Base-by-base conservation (phyloP, 805 yeast species). In the Candida adriatica region DNA sequence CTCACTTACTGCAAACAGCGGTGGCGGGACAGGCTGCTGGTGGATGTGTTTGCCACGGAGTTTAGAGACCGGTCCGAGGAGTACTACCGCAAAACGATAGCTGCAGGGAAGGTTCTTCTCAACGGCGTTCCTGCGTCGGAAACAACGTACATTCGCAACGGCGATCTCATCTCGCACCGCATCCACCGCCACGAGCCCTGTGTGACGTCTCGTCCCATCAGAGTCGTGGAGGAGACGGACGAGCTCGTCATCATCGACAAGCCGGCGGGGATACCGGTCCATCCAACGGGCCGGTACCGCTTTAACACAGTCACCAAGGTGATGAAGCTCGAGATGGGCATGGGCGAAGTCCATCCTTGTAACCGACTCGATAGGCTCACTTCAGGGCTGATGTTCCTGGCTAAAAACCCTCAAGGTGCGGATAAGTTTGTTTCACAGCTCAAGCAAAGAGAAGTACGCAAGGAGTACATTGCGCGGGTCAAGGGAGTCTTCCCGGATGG, bases 231-330 rank as follows among this genome's bases (percentile, higher is more conserved):
- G 50, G 84, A 87, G 48, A 79, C 85, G 52, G 86, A 79, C 6
- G 72, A 81, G 30, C 53, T 86, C 15, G 64, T 92, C 5, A 94
- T 83, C 4, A 79, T 92, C 15, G 95, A 90, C 54, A 92, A 92
- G 43, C 98, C 98, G 0, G 71, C 92, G 4, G 96, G 98, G 0
- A 69, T 92, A 3, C 96, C 98, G 0, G 95, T 85, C 0, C 98
- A 92, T 54, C 97, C 98, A 4, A 81, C 96, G 0, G 98, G 97
- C 0, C 60, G 88, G 41, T 75, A 78, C 64, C 51, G 92, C 51
- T 74, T 75, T 56, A 73, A 79, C 53, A 74, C 94, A 1, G 70
- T 85, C 14, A 83, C 94, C 8, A 79, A 78, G 53, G 73, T 86
- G 4, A 57, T 92, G 43, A 79, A 84, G 53, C 73, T 75, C 33